Evolutionary conservation across 768 basidiomycete species (phyloP), one percentile per base, ranked within the genome.

Genomic region (Xerocomus brunneocitrinus): DNA sequence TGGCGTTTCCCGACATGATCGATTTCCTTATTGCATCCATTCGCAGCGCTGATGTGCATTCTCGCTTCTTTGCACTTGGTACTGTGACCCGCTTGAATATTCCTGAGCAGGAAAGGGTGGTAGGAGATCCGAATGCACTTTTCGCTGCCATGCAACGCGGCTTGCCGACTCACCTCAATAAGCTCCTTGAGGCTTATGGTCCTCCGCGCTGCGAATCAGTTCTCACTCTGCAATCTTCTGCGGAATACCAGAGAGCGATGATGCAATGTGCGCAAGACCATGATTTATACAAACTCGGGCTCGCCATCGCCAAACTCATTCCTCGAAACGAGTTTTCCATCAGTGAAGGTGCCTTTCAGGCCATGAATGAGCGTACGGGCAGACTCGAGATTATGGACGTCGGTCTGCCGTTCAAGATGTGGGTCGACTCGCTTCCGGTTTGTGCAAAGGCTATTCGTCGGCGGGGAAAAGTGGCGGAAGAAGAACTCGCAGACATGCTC

Each of bases 281-380:
- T 27, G 76, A 86, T 58, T 55, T 85, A 3, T 75, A 77, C 58
- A 51, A 69, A 3, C 74, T 85, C 6, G 83, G 84, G 2, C 54
- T 77, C 30, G 73, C 67, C 31, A 68, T 83, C 12, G 75, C 76
- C 0, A 64, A 69, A n/a, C 67, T 79, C 43, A 79, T 87, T 55
- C 64, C 78, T 13, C 67, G 70, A 32, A 83, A 82, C 3, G 83
- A 86, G 62, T 84, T 80, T 59, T 76, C 82, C 0, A 73, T 85
- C 44, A 59, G 71, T 1, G 77, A 85, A 42, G 84, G 84, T 1
- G 66, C 58, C 30, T 84, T 79, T 62, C 72, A 80, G 58, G 52
- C 66, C 3, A 64, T 76, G 47, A 68, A 82, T 49, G 71, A 75
- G 10, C 65, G 58, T 2, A 77, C 77, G 0, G 79, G 80, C 1